Conservation (phyloP, 768 basidiomycete species). For the Leccinellum rugosiceps region DNA sequence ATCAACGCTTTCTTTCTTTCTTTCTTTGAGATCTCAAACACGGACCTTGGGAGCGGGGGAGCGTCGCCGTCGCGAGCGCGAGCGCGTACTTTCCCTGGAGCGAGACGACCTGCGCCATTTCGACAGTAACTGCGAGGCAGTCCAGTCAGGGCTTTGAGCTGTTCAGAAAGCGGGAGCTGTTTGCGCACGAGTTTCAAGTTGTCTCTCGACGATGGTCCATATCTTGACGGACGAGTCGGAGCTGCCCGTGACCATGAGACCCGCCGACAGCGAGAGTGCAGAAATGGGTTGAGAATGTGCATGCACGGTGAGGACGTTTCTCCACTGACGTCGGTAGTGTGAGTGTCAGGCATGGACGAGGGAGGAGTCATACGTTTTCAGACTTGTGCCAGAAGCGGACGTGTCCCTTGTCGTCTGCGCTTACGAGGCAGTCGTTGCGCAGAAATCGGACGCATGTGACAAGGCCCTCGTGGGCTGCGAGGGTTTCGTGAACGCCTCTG, state of each 20-base stretch:
- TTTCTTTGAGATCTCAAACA: not conserved
- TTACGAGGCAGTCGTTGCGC: slow-evolving; percentile 49
- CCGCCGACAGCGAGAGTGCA: slow-evolving; percentile 50
- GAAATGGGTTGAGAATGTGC: slow-evolving; percentile 74
- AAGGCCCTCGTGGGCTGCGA: slow-evolving; percentile 69
- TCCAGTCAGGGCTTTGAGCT: slow-evolving; percentile 5
- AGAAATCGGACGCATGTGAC: slow-evolving; percentile 79
- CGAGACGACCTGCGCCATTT: slow-evolving; percentile 55
- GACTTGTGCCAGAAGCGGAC: slow-evolving; percentile 58
- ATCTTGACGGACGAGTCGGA: slow-evolving; percentile 80
- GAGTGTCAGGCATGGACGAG: slow-evolving; percentile 5
- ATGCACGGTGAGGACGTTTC: slow-evolving; percentile 35
- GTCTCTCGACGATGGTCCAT: slow-evolving; percentile 48
- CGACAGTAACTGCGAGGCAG: slow-evolving; percentile 32
- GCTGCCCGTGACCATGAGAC: slow-evolving; percentile 67
- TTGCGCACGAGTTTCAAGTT: slow-evolving; percentile 28
- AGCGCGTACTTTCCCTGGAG: slow-evolving; percentile 74
- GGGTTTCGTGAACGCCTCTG: slow-evolving; percentile 60
- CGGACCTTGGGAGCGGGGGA: slow-evolving; percentile 70
- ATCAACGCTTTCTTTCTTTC: not conserved
- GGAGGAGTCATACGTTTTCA: slow-evolving; percentile 22
- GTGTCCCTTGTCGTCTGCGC: slow-evolving; percentile 74
- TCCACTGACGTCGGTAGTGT: slow-evolving; percentile 53
- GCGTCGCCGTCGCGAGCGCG: slow-evolving; percentile 54
- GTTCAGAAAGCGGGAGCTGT: not conserved